Base-by-base conservation (phyloP, 2,329 filamentous ascomycete species). In the Apiospora arundinis region DNA sequence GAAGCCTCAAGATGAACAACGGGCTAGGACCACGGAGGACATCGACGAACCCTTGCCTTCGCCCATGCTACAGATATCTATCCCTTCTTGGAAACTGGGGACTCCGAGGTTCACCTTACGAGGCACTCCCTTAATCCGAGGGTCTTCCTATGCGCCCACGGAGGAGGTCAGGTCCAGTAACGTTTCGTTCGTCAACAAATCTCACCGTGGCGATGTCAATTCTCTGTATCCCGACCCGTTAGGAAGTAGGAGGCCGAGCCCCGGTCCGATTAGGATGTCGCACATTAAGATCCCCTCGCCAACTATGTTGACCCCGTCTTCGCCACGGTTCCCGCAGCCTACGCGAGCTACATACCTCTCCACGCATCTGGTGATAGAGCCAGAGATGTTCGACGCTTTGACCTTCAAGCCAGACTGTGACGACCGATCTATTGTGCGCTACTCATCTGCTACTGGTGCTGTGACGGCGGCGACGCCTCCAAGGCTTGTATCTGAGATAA, bases 401-500 rank as follows among this genome's bases (percentile, higher is more conserved):
- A 93, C 93, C 7, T 90, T 92, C 75, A 92, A 94, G 74, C 94
- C 95, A 67, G 83, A 83, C n/a, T 92, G 90, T 76, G 93, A 98
- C 80, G 91, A 97, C 79, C 88, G 89, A 66, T 86, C 91, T 1
- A 91, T 97, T 71, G 95, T 99, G 28, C 92, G 94, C 71, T 97
- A 97, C 80, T 91, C 93, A 23, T 81, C 91, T 2, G 83, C 86
- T 4, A 90, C 90, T 14, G 91, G 91, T 67, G 89, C 94, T 56
- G 95, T 99, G 25, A 92, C 92, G 42, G 96, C 96, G 45, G 96
- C 96, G 18, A 98, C 95, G 0, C 95, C 95, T 1, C 92, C 95
- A 3, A 92, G 96, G 16, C 90, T 99, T 48, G 93, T 99, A 68
- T 95, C 95, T 16, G 95, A 99, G 82, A 98, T 99, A 74, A 98